Evolutionary conservation across 305 asterid genomes (phyloP), one percentile per base, ranked within the genome.

Genomic region (Solanum hybrid): DNA sequence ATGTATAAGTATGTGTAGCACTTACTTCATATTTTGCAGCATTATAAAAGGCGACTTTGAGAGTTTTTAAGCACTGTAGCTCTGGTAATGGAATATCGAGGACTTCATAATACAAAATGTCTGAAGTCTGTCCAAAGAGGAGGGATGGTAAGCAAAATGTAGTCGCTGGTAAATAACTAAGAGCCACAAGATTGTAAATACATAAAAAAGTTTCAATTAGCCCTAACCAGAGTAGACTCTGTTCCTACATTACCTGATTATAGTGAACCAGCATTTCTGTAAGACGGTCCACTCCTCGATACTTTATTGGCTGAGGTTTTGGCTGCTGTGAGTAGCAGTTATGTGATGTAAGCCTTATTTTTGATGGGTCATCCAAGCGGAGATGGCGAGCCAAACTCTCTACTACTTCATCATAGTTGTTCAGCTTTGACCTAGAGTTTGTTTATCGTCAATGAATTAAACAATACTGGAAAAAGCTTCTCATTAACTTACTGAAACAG

Each of bases 251-350:
- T 89, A 96, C 99, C 96, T 95, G 99, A 89, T 95, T 95, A 89
- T 95, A 93, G 92, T 95, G 98, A 92, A 93, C 92, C 89, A 96
- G 96, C 98, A 96, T 96, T 90, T 95, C 97, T 40, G 94, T 86
- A 60, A 96, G 95, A 76, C 91, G 95, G 34, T 94, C 97, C 72
- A 92, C 97, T 34, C 96, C 95, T 88, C 94, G 92, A 91, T 92
- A 95, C 92, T 94, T 94, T 73, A 96, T 94, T 79, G 97, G 95
- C 85, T 94, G 95, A 87, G 97, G 97, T 92, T 95, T 96, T 78
- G 98, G 98, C 91, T 94, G 96, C 92, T 95, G 98, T 14, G 97
- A 94, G 80, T 94, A 96, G 91, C 97, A 96, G 91, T 95, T 96
- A 90, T 96, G 98, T 29, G 98, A 89, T 27, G 97, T 96, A 90